A percentile compares a stretch with the other conserved stretches of the same genome.
These are phyloP conservation scores for Cydonia oblonga DNA, from an alignment of 331 rosid genomes.

Conservation along the genomic window DNA sequence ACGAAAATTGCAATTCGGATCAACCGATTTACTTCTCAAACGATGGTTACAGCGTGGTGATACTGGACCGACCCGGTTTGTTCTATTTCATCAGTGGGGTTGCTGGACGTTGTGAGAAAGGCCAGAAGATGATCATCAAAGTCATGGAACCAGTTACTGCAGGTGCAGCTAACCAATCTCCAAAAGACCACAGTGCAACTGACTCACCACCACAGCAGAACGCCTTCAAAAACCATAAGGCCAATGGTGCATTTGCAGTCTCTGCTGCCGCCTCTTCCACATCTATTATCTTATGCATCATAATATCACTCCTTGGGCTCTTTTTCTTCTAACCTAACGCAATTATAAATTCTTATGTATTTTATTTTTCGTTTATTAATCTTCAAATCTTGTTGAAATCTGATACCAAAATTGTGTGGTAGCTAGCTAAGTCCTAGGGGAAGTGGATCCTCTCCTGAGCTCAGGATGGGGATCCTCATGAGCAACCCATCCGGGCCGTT, in stretches of 20 bases:
- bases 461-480: too few relatives aligned
- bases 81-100: slow-evolving; percentile 87
- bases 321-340: slow-evolving; percentile 21
- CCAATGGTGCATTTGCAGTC: slow-evolving; percentile 7
- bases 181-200: not conserved
- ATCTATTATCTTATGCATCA: not conserved
- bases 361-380: too few relatives aligned
- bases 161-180: not conserved
- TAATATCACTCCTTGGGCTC: slow-evolving; percentile 6
- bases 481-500: too few relatives aligned
- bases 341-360: too few relatives aligned
- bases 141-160: slow-evolving; percentile 32
- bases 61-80: slow-evolving; percentile 41
- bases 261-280: not conserved
- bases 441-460: too few relatives aligned
- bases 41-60: slow-evolving; percentile 39
- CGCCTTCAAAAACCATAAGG: not conserved
- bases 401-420: too few relatives aligned
- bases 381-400: not conserved
- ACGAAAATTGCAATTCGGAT: slow-evolving; percentile 36
- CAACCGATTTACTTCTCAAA: slow-evolving; percentile 47
- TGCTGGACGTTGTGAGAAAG: slow-evolving; percentile 52
- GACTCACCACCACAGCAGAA: not conserved
- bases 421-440: too few relatives aligned
- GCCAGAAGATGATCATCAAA: slow-evolving; percentile 55